Percentiles rank a stretch among this genome's conserved stretches.
phyloP scores from a whole-genome alignment of 1,284 basidiomycete genomes.

The Wallemia mellicola region DNA sequence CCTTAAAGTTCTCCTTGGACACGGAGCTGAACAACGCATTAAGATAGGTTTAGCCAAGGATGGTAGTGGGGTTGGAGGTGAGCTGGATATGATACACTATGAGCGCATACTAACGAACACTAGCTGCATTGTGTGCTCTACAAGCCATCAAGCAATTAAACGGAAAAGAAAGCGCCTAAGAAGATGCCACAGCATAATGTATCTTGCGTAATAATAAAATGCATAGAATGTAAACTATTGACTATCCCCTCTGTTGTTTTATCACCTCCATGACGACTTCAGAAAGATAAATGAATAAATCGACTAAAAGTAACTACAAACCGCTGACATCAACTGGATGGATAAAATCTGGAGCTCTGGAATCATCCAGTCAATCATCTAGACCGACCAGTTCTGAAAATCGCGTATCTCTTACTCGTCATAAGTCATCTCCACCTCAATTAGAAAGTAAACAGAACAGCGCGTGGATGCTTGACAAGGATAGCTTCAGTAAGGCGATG shows the following conservation, averaged over 20 bases:
- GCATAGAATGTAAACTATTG: not conserved
- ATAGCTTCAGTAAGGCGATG: not conserved
- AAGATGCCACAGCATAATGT: not conserved
- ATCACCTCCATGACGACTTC: not conserved
- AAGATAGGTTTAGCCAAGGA: conserved; percentile 82
- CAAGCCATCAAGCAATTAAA: not conserved
- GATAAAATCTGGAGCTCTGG: not conserved
- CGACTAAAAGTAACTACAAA: not conserved
- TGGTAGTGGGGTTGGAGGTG: conserved; percentile 84
- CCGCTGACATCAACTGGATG: not conserved
- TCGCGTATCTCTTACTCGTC: not conserved
- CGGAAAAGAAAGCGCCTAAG: not conserved
- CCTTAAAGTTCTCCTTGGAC: conserved; percentile 42
- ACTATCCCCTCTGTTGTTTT: not conserved
- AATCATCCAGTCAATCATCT: too few relatives aligned
- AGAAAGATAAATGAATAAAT: too few relatives aligned
- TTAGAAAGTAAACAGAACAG: not conserved
- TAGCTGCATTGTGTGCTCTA: not conserved
- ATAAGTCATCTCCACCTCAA: not conserved
- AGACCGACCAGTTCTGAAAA: too few relatives aligned
- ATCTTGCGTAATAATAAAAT: not conserved
- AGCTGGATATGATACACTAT: conserved; percentile 11
- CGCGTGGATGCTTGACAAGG: not conserved
- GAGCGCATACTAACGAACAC: not conserved
- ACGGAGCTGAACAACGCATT: conserved; percentile 42